Conservation (phyloP, 805 yeast species). For the Hanseniaspora nectarophila region DNA sequence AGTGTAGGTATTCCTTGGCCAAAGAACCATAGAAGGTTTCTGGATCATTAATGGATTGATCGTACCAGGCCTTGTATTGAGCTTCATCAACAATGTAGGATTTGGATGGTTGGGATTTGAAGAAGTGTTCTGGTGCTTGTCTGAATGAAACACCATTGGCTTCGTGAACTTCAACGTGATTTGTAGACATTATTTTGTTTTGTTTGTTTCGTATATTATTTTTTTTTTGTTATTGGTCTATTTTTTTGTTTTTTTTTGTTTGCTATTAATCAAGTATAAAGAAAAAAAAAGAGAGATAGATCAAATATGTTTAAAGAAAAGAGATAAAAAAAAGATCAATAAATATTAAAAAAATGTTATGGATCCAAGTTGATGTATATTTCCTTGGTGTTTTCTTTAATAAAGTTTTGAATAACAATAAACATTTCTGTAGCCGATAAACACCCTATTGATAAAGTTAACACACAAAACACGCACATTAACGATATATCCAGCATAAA, state of each 20-base stretch:
- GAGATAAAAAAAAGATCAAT: neutral
- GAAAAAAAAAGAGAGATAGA: too few relatives aligned
- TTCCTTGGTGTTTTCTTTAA: neutral
- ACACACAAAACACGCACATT: too few relatives aligned
- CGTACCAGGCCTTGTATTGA: slow-evolving; percentile 61
- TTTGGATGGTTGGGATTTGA: slow-evolving; percentile 32
- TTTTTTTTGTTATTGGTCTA: neutral
- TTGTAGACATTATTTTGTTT: neutral
- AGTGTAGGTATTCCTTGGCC: slow-evolving; percentile 59
- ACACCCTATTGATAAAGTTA: too few relatives aligned
- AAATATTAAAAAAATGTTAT: neutral
- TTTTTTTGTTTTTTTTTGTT: too few relatives aligned
- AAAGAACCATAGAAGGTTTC: slow-evolving; percentile 67
- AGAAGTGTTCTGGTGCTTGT: slow-evolving; percentile 32
- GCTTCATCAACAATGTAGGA: slow-evolving; percentile 45
- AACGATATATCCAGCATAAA: too few relatives aligned
- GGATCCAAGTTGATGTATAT: neutral
- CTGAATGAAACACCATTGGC: slow-evolving; percentile 29
- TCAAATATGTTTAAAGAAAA: too few relatives aligned
- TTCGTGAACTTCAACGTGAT: slow-evolving; percentile 33
- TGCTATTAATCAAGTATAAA: too few relatives aligned
- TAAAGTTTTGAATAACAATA: too few relatives aligned
- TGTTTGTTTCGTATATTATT: neutral
- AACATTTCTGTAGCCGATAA: too few relatives aligned
- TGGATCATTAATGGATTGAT: slow-evolving; percentile 72